Percentiles rank a stretch among this genome's conserved stretches.
Evolutionary conservation across 306 rosid genomes (phyloP).

Genomic region (Vigna hirtella): DNA sequence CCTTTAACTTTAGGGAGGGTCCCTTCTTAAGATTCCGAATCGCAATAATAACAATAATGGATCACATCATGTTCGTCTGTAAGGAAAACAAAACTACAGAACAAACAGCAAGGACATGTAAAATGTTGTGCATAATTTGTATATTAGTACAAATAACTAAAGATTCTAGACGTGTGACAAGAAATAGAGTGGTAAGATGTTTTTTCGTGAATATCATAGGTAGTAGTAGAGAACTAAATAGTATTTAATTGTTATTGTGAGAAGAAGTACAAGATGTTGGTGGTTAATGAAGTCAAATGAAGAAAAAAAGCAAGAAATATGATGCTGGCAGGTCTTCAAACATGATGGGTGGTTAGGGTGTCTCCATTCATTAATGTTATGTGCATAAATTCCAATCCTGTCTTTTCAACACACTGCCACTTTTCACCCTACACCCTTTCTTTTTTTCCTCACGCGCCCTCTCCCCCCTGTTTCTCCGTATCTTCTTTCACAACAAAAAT

Average conservation of each 20-base stretch:
- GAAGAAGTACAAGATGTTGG: neutral
- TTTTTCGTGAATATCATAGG: neutral
- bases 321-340: conserved; percentile 60
- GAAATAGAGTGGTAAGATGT: neutral
- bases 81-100: neutral
- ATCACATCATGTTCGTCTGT: neutral
- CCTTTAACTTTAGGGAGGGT: neutral
- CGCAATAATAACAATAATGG: neutral
- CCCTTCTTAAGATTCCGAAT: conserved; percentile 37
- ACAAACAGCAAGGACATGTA: neutral
- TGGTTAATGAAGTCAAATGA: conserved; percentile 41
- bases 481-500: no score
- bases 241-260: neutral
- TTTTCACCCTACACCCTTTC: conserved; percentile 19
- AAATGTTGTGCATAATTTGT: neutral
- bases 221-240: neutral
- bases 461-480: no score
- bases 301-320: conserved; percentile 40
- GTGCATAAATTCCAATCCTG: conserved; percentile 60
- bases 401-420: conserved; percentile 53
- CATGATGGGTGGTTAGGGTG: conserved; percentile 92
- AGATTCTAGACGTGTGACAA: neutral
- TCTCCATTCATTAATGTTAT: conserved; percentile 51
- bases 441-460: conserved; percentile 3
- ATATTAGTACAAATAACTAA: neutral